phyloP scores from a whole-genome alignment of 1,284 basidiomycete genomes.

The Melampsora larici-populina region DNA sequence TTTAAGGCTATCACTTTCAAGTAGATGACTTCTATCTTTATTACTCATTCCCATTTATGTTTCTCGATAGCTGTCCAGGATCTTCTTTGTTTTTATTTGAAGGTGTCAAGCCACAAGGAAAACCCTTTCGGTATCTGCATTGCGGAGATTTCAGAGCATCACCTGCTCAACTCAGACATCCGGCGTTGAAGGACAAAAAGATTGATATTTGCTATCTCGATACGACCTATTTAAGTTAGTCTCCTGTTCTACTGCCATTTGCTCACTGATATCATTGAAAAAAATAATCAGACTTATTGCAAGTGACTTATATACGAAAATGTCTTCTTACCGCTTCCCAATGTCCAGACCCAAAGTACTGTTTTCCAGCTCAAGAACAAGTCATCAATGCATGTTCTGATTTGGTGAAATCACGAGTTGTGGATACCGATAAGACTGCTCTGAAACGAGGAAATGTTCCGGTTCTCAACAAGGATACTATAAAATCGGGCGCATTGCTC shows the following conservation, averaged over 20 bases:
- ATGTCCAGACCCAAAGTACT: conserved; percentile 39
- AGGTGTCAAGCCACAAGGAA: conserved; percentile 10
- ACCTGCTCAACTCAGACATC: conserved; percentile 19
- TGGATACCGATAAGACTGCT: background rate
- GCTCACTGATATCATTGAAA: background rate
- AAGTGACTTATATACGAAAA: background rate
- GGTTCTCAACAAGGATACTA: background rate
- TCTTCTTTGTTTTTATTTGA: conserved; percentile 41
- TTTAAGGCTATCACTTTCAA: background rate
- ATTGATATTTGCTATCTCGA: conserved; percentile 38
- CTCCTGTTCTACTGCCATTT: too few relatives aligned
- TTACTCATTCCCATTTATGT: background rate
- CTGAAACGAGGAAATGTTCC: background rate
- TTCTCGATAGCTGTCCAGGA: conserved; percentile 29
- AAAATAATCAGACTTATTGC: too few relatives aligned
- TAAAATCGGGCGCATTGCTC: background rate
- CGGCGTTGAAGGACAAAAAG: conserved; percentile 9
- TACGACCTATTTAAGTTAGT: conserved; percentile 41
- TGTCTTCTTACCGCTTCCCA: too few relatives aligned
- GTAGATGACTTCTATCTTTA: background rate
- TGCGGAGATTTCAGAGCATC: conserved; percentile 40
- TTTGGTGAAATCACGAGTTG: background rate
- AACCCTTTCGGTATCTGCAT: conserved; percentile 34
- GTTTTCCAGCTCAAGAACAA: conserved; percentile 42
- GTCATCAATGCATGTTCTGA: conserved; percentile 21